These are phyloP conservation scores for Saccharomyces hybrid DNA, from an alignment of 1,139 yeast species.

Conservation along the genomic window DNA sequence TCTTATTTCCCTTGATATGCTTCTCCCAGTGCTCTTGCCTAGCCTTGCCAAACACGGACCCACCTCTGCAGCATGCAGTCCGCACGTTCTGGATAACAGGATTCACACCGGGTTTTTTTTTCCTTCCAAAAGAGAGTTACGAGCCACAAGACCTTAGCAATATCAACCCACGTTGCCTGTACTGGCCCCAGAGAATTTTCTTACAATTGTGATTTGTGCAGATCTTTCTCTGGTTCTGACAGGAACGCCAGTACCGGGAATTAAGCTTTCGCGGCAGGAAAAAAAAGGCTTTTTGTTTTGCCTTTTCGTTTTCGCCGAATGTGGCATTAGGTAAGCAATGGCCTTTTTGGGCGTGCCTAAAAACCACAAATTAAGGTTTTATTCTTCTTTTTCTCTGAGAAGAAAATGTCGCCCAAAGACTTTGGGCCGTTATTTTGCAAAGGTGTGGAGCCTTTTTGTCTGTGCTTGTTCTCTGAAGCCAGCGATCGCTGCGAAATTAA, in stretches of 20 bases:
- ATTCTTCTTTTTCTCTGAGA: neutral
- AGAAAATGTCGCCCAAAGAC: slow-evolving; percentile 1
- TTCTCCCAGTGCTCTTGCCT: neutral
- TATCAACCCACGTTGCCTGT: neutral
- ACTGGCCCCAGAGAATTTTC: neutral
- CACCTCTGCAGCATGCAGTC: neutral
- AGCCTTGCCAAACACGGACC: neutral
- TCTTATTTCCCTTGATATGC: neutral
- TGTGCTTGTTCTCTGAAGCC: neutral
- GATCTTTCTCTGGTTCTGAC: neutral
- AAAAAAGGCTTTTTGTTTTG: neutral
- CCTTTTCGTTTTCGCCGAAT: neutral
- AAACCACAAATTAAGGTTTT: neutral
- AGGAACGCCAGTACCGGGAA: neutral
- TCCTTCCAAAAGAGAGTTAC: too few species aligned
- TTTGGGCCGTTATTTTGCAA: neutral
- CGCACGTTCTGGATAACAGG: too few species aligned
- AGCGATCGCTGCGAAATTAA: neutral
- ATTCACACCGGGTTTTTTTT: too few species aligned
- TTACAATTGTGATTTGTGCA: neutral
- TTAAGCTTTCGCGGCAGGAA: neutral
- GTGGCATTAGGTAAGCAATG: neutral
- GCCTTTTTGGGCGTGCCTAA: neutral
- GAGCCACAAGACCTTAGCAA: neutral
- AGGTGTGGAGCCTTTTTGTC: neutral